A percentile compares a stretch with the other conserved stretches of the same genome.
Conservation (phyloP, 2,329 filamentous ascomycete species). For the Davidsoniella virescens region DNA sequence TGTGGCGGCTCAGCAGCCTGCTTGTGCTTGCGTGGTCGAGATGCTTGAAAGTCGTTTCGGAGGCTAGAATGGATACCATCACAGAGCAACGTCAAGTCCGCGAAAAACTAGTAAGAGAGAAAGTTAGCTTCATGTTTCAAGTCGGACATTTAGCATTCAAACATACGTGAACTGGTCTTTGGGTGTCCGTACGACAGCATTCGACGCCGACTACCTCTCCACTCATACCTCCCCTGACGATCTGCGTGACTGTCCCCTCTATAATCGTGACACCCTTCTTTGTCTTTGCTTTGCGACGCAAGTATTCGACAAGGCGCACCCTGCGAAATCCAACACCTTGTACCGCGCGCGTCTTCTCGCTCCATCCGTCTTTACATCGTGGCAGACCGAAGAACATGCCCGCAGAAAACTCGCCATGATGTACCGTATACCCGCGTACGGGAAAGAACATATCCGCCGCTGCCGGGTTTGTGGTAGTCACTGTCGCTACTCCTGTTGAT, state of each 20-base stretch:
- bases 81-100: slow-evolving; percentile 11
- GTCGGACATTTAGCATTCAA: neutral
- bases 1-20: slow-evolving; percentile 16
- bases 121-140: too few relatives aligned
- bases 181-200: neutral
- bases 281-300: neutral
- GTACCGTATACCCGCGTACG: slow-evolving; percentile 8
- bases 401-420: neutral
- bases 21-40: slow-evolving; percentile 18
- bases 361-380: neutral
- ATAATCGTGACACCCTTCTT: neutral
- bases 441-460: neutral
- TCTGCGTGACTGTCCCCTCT: slow-evolving; percentile 8
- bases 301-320: neutral
- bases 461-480: too few relatives aligned
- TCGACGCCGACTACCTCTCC: slow-evolving; percentile 9
- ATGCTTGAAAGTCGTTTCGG: slow-evolving; percentile 15
- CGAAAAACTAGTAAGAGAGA: slow-evolving; percentile 4
- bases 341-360: neutral
- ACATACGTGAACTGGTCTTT: slow-evolving; percentile 9
- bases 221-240: slow-evolving; percentile 7
- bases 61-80: slow-evolving; percentile 6
- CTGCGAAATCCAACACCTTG: slow-evolving; percentile 1
- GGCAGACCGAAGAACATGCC: slow-evolving; percentile 6
- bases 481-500: too few relatives aligned